Conservation (phyloP, 225 moss, liverwort and hornwort species). For the Antitrichia curtipendula region DNA sequence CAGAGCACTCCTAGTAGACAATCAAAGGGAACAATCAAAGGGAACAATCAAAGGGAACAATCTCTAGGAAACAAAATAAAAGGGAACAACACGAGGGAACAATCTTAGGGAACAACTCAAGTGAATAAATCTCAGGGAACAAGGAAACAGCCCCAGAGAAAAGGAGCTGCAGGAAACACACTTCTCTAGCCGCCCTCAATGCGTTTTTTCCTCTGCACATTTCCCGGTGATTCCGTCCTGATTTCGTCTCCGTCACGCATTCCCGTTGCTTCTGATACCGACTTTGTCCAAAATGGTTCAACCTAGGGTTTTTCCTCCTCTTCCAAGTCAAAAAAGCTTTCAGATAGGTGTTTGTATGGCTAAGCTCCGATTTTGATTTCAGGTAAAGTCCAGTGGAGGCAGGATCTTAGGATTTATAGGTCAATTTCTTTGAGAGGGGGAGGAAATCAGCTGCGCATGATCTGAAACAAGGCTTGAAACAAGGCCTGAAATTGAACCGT, state of each 20-base stretch:
- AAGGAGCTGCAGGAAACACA: neutral
- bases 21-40: fast-evolving
- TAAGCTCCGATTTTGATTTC: neutral
- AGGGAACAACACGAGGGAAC: neutral
- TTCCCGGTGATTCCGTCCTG: too few species aligned
- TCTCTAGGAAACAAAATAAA: too few species aligned
- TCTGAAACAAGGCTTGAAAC: neutral
- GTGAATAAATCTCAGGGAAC: neutral
- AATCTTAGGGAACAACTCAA: neutral
- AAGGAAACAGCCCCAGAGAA: neutral
- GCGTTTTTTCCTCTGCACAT: too few species aligned
- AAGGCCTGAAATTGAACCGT: neutral
- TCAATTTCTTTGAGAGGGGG: neutral
- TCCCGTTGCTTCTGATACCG: neutral
- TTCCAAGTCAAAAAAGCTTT: neutral
- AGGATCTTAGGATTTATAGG: neutral
- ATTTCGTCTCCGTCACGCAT: neutral
- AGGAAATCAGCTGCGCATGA: neutral
- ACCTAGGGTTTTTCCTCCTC: neutral
- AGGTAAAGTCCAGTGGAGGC: neutral
- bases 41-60: too few species aligned
- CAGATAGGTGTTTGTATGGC: neutral
- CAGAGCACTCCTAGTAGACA: neutral
- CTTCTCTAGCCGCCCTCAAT: neutral
- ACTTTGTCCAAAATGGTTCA: neutral